phyloP scores from a whole-genome alignment of 192 early-diverging fungal species.

The Entomortierella lignicola region DNA sequence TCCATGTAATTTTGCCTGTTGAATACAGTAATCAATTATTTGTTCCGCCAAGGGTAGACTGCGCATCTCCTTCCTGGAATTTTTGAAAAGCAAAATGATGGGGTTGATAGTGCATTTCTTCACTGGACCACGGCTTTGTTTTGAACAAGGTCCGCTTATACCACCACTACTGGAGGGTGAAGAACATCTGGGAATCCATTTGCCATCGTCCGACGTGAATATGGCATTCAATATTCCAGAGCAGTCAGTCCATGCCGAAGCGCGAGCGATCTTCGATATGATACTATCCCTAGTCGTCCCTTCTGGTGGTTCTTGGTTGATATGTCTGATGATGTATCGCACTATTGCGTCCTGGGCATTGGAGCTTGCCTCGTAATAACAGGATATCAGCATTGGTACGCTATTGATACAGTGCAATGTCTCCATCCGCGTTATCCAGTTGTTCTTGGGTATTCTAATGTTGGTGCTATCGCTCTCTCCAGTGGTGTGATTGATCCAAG shows the following conservation, averaged over 20 bases:
- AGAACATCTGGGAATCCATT: slow-evolving; percentile 19
- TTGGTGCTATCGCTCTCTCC: not conserved
- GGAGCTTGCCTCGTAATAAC: slow-evolving; percentile 1
- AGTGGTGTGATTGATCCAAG: not conserved
- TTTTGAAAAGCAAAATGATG: slow-evolving; percentile 1
- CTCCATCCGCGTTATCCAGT: slow-evolving; percentile 5
- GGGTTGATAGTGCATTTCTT: not conserved
- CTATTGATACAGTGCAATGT: slow-evolving; percentile 18
- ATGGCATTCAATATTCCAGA: not conserved
- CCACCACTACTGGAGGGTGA: not conserved
- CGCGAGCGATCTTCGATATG: slow-evolving; percentile 6
- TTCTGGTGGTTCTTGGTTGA: slow-evolving; percentile 9
- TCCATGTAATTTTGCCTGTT: slow-evolving; percentile 5
- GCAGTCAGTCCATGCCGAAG: slow-evolving; percentile 7
- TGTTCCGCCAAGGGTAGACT: slow-evolving; percentile 7
- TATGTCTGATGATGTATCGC: slow-evolving; percentile 10
- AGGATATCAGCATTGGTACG: slow-evolving; percentile 5
- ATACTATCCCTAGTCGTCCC: not conserved
- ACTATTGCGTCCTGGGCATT: slow-evolving; percentile 12
- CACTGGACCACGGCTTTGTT: not conserved
- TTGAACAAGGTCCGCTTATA: not conserved
- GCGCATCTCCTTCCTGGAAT: slow-evolving; percentile 2
- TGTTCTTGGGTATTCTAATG: slow-evolving; percentile 11
- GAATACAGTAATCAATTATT: slow-evolving; percentile 25
- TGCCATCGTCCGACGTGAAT: slow-evolving; percentile 1